These are phyloP conservation scores for Rhodotorula kratochvilovae DNA, from an alignment of 768 basidiomycete genomes.

Conservation along the genomic window DNA sequence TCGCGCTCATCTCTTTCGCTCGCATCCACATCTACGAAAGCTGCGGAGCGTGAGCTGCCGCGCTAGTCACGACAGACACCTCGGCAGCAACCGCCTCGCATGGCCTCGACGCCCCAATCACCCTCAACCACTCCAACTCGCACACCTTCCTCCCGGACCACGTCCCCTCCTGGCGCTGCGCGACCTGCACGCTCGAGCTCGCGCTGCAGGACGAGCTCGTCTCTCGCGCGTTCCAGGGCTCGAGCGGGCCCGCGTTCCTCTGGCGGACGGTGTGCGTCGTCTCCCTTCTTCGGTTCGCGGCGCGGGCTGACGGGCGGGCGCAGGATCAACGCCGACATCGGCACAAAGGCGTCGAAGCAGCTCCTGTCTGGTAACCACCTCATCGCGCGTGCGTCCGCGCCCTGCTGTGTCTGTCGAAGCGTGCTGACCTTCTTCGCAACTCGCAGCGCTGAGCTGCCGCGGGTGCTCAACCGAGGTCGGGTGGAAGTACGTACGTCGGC, in stretches of 20 bases:
- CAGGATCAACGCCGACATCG: conserved; percentile 19
- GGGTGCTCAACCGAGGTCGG: conserved; percentile 26
- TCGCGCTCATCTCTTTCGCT: background rate
- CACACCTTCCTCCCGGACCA: conserved; percentile 13
- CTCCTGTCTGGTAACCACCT: conserved; percentile 21
- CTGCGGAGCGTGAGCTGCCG: too few relatives aligned
- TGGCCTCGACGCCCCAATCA: background rate
- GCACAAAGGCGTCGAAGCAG: background rate
- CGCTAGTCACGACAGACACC: too few relatives aligned
- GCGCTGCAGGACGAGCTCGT: conserved; percentile 31
- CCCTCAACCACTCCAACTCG: background rate
- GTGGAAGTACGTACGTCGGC: conserved; percentile 32
- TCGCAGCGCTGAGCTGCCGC: conserved; percentile 1
- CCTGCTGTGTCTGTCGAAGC: too few relatives aligned
- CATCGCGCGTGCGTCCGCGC: conserved; percentile 17
- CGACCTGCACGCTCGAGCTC: conserved; percentile 23
- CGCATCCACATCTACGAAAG: too few relatives aligned
- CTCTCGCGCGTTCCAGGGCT: conserved; percentile 9
- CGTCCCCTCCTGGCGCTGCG: conserved; percentile 20
- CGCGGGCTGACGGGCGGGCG: too few relatives aligned
- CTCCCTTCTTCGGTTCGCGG: background rate
- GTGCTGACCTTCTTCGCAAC: background rate
- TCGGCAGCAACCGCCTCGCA: background rate
- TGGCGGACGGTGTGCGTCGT: conserved; percentile 21
- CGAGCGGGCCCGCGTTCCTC: conserved; percentile 20